Evolutionary conservation across 306 rosid genomes (phyloP).

Genomic region (Cicer yamashitae): DNA sequence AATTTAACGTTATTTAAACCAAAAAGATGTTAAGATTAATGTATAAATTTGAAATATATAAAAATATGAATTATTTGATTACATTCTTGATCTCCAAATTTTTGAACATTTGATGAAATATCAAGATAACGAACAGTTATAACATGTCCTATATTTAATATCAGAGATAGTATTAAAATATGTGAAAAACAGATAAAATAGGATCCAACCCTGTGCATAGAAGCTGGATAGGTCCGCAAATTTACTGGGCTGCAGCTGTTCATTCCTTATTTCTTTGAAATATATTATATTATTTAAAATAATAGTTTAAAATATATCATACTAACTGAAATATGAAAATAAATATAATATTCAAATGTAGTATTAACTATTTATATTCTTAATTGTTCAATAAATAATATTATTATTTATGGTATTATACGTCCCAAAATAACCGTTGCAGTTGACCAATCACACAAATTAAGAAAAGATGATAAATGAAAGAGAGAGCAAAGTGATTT

Average conservation of each 20-base stretch:
- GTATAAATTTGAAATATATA: slow-evolving; percentile 19
- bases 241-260: neutral
- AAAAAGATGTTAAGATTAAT: slow-evolving; percentile 22
- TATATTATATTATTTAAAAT: neutral
- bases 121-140: slow-evolving; percentile 8
- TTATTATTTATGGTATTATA: too few species aligned
- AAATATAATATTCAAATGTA: too few species aligned
- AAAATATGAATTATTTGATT: neutral
- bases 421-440: too few species aligned
- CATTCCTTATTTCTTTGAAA: neutral
- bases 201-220: neutral
- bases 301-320: too few species aligned
- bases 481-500: too few species aligned
- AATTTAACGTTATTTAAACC: neutral
- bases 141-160: neutral
- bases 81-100: slow-evolving; percentile 4
- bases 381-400: too few species aligned
- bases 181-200: neutral
- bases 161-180: neutral
- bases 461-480: too few species aligned
- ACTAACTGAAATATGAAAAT: too few species aligned
- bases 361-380: too few species aligned
- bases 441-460: too few species aligned
- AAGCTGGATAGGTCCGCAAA: neutral
- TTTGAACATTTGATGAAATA: slow-evolving; percentile 9